Evolutionary conservation across 2,329 filamentous ascomycete genomes (phyloP), one percentile per base, ranked within the genome.

Genomic region (Aspergillus texensis): DNA sequence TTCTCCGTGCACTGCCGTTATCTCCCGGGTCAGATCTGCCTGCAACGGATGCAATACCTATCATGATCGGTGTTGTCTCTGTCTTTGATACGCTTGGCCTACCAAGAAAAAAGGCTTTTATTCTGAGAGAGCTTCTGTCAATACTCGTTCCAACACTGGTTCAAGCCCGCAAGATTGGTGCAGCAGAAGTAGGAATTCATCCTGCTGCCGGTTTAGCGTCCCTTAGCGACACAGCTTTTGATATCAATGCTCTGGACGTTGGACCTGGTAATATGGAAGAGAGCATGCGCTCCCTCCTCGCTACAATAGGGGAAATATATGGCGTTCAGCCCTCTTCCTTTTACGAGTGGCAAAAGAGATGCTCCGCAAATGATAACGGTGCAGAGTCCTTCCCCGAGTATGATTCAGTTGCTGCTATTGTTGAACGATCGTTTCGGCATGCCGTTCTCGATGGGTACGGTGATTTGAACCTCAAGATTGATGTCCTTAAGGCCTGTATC

Each of bases 141-240:
- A 89, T 93, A 19, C 83, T 98, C 46, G 92, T 96, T 58, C 90
- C 89, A 39, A 93, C 92, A 3, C 84, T 99, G 10, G 90, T 97
- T 5, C 93, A 97, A 77, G 95, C 95, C 19, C 87, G 95, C 45
- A 97, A 96, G 54, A 86, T 94, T 55, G 94, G 94, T 36, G 95
- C 95, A 46, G 94, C 95, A n/a, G 95, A 98, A 74, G 92, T 95
- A 72, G 95, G 94, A 4, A 92, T 99, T 41, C 94, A 98, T 78
- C 95, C 95, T 46, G 94, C 94, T 21, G 93, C 94, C 11, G 94
- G 93, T 0, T 81, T 97, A 57, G 89, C 93, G 30, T 89, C 90
- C 14, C 81, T 95, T 34, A 90, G 88, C 62, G 77, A 80, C 67
- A 81, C 86, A 12, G 72, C 77, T 19, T 79, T 80, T 67, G 76